phyloP scores from a whole-genome alignment of 2,329 filamentous ascomycete species.

The Aspergillus fumigatiaffinis region DNA sequence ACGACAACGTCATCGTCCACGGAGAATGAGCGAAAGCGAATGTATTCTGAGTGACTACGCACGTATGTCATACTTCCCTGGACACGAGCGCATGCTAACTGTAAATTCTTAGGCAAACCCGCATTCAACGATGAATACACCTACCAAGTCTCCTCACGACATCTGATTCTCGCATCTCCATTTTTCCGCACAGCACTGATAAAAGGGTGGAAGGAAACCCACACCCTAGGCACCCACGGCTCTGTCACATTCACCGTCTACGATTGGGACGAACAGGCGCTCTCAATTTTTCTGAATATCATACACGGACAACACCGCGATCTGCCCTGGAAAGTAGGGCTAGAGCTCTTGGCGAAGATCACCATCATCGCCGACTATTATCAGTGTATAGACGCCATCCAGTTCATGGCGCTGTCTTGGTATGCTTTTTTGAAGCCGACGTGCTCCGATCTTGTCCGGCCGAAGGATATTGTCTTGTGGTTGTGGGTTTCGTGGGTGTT shows the following conservation, averaged over 20 bases:
- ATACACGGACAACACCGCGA: conserved; percentile 8
- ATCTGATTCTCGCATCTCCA: conserved; percentile 16
- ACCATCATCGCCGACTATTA: conserved; percentile 6
- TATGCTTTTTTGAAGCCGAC: not conserved
- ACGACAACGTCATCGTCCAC: no score
- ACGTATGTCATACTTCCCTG: no score
- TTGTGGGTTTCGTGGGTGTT: not conserved
- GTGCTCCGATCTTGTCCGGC: not conserved
- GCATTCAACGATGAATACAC: not conserved
- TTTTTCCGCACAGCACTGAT: conserved; percentile 10
- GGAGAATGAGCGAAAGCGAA: no score
- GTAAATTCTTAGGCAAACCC: no score
- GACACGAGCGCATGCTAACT: no score
- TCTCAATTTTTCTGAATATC: conserved; percentile 8
- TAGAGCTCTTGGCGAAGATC: conserved; percentile 5
- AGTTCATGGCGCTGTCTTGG: not conserved
- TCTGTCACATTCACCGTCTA: conserved; percentile 8
- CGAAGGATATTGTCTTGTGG: not conserved
- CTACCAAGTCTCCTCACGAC: conserved; percentile 14
- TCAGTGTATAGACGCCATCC: not conserved
- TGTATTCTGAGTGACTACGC: no score
- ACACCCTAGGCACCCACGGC: not conserved
- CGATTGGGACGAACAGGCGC: conserved; percentile 6
- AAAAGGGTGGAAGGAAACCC: conserved; percentile 10
- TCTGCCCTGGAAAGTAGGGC: conserved; percentile 3